Base-by-base conservation (phyloP, 2,329 filamentous ascomycete genomes). In the Pestalotiopsis sp. region DNA sequence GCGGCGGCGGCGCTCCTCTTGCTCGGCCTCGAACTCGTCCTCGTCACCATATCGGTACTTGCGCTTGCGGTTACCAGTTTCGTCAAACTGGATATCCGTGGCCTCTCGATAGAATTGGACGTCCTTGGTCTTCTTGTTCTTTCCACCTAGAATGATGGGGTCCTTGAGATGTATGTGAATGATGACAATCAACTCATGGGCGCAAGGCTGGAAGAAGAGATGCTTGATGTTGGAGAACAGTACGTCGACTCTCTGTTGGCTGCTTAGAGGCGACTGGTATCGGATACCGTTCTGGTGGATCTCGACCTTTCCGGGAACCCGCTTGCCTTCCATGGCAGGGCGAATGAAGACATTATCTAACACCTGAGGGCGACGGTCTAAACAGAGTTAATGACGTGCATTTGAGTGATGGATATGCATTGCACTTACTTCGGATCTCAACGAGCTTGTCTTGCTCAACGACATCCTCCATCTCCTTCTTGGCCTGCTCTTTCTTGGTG, bases 381-480 rank as follows among this genome's bases (percentile, higher is more conserved):
- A n/a, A 63, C n/a, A 56, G 52, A 41, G 77, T 88, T 82, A 89
- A 84, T 67, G 74, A 71, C 39, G 67, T 68, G 17, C 61, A 57
- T 17, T 56, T 27, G 11, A 45, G 13, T 25, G 13, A 11, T 36
- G 13, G 31, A 4, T 38, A 52, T 45, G 41, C 12, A 14, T 27
- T 57, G 49, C 3, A 84, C 90, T 84, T 85, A 94, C 93, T 97
- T 85, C 96, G 89, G 74, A 98, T 95, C 78, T 98, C 95, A 74
- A 97, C 86, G 66, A 99, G 89, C 84, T 99, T 99, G 79, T 99
- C 96, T 81, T 99, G 96, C 81, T 98, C 96, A 5, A 99, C 95
- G 25, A 99, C 96, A 81, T 99, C 96, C 79, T 99, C 96, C 92
- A 99, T 92, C 75, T 99, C 95, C 84, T 99, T 99, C 89, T 98